Conservation (phyloP, 441 rosid species). For the Mallotus repandus region DNA sequence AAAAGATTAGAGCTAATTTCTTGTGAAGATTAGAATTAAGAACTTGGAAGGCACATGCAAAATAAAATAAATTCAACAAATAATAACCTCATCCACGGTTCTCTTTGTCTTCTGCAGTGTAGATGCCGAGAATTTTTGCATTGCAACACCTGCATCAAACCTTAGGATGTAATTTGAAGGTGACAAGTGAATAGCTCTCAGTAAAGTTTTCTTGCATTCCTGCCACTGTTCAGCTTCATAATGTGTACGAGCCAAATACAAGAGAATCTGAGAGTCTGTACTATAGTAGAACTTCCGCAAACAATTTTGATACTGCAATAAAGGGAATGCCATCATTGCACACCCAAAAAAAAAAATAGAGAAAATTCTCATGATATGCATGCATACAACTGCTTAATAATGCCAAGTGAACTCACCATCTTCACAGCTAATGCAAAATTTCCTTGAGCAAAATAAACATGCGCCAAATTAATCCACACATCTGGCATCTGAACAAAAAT, state of each 20-base stretch:
- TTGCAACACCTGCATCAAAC: constrained; percentile 98
- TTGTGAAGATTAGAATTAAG: background rate
- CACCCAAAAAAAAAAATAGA: constrained; percentile 12
- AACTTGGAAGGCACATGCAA: background rate
- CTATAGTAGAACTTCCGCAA: constrained; percentile 85
- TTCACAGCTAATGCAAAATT: constrained; percentile 94
- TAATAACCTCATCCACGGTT: constrained; percentile 88
- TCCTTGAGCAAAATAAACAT: constrained; percentile 97
- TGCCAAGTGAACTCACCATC: constrained; percentile 60
- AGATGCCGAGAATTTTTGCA: constrained; percentile 98
- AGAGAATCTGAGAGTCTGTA: constrained; percentile 94
- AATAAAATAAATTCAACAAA: background rate
- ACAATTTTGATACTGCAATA: constrained; percentile 96
- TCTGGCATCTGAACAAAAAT: constrained; percentile 98
- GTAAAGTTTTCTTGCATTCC: constrained; percentile 95
- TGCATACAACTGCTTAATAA: constrained; percentile 1
- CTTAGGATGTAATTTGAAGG: constrained; percentile 94
- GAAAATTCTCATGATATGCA: background rate
- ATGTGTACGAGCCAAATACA: constrained; percentile 94
- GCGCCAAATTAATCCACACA: constrained; percentile 99
- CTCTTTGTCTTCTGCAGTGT: constrained; percentile 93
- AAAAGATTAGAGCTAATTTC: constrained; percentile 7
- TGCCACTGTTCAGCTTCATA: constrained; percentile 99
- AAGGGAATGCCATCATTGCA: constrained; percentile 22
- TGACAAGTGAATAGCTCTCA: constrained; percentile 94